Conservation (phyloP, 108 stramenopile genomes). For the Heterococcus sp. region DNA sequence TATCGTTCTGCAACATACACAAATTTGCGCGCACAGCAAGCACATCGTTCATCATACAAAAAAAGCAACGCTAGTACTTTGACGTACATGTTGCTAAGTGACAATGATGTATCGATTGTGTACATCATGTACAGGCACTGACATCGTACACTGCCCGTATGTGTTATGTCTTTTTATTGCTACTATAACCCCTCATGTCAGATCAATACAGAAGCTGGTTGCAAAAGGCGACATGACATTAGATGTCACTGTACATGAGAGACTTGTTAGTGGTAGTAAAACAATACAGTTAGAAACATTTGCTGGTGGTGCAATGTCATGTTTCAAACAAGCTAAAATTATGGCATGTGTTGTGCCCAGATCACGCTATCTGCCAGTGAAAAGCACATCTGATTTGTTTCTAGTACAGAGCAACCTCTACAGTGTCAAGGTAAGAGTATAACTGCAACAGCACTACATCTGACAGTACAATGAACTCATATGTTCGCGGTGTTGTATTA, state of each 20-base stretch:
- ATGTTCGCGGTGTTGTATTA: no score
- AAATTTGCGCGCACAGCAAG: no score
- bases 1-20: no score
- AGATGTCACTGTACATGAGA: conserved; percentile 45
- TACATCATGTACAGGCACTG: no score
- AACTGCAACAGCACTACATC: no score
- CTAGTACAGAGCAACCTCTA: conserved; percentile 54
- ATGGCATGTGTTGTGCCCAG: conserved; percentile 22
- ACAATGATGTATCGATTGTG: no score
- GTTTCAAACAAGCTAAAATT: conserved; percentile 15
- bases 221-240: conserved; percentile 49
- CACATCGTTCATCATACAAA: no score
- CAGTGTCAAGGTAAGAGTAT: conserved; percentile 20
- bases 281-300: conserved; percentile 51
- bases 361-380: conserved; percentile 44
- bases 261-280: conserved; percentile 45
- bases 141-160: no score
- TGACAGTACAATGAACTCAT: no score
- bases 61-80: no score
- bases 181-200: neutral
- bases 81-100: no score
- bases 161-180: no score
- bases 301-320: conserved; percentile 45
- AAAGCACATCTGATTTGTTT: conserved; percentile 52
- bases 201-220: conserved; percentile 39